A percentile compares a stretch with the other conserved stretches of the same genome.
Evolutionary conservation across 345 rosid genomes (phyloP).

Genomic region (Citrus inodora): DNA sequence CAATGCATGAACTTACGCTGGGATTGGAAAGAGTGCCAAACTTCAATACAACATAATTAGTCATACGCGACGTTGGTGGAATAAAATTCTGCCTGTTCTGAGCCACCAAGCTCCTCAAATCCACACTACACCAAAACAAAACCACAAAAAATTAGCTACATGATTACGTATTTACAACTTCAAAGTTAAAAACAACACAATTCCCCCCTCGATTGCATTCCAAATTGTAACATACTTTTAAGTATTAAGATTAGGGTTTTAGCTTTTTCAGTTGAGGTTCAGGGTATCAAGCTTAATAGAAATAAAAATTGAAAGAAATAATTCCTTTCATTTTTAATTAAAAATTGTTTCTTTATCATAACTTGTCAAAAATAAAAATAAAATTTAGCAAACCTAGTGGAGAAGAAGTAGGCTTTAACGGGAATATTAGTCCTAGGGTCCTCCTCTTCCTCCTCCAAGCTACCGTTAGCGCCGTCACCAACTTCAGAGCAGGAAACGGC

Average conservation of each 20-base stretch:
- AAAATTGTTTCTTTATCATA: no score
- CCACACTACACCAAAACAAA: slow-evolving; percentile 53
- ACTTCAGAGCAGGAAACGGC: slow-evolving; percentile 39
- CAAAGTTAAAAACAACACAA: background rate
- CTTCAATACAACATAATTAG: slow-evolving; percentile 78
- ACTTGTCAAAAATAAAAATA: background rate
- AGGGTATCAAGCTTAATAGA: background rate
- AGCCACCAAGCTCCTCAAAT: slow-evolving; percentile 81
- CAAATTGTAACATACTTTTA: background rate
- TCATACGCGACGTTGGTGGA: slow-evolving; percentile 86
- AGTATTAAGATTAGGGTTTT: background rate
- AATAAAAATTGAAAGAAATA: no score
- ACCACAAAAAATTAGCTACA: background rate
- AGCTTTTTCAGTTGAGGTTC: background rate
- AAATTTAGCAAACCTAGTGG: slow-evolving; percentile 56
- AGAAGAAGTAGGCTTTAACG: slow-evolving; percentile 85
- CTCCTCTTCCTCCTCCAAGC: slow-evolving; percentile 41
- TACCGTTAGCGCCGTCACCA: slow-evolving; percentile 22
- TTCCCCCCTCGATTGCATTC: background rate
- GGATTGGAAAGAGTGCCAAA: slow-evolving; percentile 59
- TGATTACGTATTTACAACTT: background rate
- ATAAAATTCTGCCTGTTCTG: slow-evolving; percentile 78
- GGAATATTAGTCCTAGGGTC: slow-evolving; percentile 60
- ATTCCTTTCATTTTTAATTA: background rate
- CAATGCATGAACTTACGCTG: slow-evolving; percentile 43